These are phyloP conservation scores for Rhizopogon rudus DNA, from an alignment of 768 basidiomycete genomes.

Conservation along the genomic window DNA sequence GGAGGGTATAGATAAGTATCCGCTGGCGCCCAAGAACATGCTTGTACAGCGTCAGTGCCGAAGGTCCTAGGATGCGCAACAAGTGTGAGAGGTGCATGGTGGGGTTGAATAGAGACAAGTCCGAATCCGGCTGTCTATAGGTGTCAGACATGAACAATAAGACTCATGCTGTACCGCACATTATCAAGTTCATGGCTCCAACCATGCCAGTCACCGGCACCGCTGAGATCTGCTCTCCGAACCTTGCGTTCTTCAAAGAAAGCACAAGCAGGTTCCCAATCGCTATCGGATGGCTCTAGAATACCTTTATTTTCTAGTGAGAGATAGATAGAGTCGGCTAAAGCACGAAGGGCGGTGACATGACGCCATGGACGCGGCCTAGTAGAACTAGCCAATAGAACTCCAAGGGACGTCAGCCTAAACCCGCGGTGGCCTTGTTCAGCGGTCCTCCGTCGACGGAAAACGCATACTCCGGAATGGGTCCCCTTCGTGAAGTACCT, in stretches of 20 bases:
- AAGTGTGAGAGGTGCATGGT: constrained; percentile 72
- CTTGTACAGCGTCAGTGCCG: constrained; percentile 74
- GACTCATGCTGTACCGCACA: constrained; percentile 26
- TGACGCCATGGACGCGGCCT: constrained; percentile 78
- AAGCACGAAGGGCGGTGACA: constrained; percentile 54
- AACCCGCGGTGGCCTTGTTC: constrained; percentile 77
- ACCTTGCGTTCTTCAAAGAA: constrained; percentile 68
- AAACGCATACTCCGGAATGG: constrained; percentile 70
- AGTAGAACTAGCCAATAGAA: constrained; percentile 60
- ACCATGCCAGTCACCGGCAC: constrained; percentile 57
- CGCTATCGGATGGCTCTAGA: constrained; percentile 45
- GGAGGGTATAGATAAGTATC: constrained; percentile 75
- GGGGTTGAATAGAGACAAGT: constrained; percentile 36
- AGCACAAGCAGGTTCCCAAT: constrained; percentile 56
- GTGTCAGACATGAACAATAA: neutral
- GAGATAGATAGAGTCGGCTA: constrained; percentile 51
- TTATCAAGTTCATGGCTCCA: constrained; percentile 66
- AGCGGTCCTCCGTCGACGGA: constrained; percentile 60
- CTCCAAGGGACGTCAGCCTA: constrained; percentile 72
- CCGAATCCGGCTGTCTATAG: constrained; percentile 13
- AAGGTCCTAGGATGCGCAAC: constrained; percentile 73
- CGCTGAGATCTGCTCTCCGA: constrained; percentile 43
- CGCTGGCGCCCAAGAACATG: constrained; percentile 69
- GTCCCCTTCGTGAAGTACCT: constrained; percentile 72
- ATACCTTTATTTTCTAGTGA: constrained; percentile 41